phyloP scores from a whole-genome alignment of 2,329 filamentous ascomycete species.

The Davidsoniella eucalypti region DNA sequence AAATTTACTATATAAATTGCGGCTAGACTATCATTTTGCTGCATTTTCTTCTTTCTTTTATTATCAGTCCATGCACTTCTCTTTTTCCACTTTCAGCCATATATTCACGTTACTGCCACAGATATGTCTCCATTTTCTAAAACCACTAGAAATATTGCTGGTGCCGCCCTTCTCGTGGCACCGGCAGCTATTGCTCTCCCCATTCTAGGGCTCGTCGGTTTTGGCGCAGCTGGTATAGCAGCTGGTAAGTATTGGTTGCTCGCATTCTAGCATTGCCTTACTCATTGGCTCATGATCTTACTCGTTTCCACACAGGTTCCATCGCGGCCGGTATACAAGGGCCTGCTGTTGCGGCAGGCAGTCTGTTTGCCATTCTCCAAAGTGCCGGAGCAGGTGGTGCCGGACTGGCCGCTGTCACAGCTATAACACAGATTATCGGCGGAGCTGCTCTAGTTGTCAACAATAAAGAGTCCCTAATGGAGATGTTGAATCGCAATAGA shows the following conservation, averaged over 20 bases:
- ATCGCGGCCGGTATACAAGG: neutral
- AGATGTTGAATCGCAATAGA: no score
- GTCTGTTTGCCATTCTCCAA: constrained; percentile 6
- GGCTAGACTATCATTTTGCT: no score
- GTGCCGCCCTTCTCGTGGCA: neutral
- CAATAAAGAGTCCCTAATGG: no score
- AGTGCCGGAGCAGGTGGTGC: constrained; percentile 6
- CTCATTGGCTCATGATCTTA: neutral
- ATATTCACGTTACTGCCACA: no score
- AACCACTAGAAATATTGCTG: neutral
- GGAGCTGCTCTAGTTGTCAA: no score
- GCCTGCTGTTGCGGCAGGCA: neutral
- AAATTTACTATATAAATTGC: no score
- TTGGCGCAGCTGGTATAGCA: neutral
- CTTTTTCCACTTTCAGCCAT: no score
- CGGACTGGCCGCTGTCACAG: no score
- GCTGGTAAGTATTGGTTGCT: neutral
- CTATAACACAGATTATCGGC: no score
- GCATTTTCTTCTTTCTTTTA: no score
- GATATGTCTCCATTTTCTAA: no score
- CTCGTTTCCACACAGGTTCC: neutral
- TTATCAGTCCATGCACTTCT: no score
- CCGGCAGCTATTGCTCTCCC: neutral
- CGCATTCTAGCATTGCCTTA: neutral
- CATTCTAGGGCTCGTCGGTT: neutral